A percentile compares a stretch with the other conserved stretches of the same genome.
Evolutionary conservation across 495 filamentous ascomycete genomes (phyloP).

Genomic region (Trichoderma erinaceum): DNA sequence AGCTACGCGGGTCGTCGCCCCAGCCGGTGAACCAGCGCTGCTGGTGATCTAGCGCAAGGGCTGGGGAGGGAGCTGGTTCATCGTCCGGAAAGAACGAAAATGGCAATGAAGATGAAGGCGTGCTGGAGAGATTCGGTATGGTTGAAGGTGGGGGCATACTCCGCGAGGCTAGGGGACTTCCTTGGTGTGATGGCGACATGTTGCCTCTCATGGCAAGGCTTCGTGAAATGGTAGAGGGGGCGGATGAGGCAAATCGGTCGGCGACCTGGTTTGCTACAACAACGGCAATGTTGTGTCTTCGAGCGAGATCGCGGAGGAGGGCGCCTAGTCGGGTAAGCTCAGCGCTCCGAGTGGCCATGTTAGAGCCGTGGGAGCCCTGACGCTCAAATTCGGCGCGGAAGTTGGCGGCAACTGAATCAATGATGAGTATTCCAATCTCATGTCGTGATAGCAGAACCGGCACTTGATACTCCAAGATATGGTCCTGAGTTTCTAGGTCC

Average conservation of each 20-base stretch:
- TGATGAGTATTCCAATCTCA: constrained; percentile 69
- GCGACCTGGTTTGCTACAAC: constrained; percentile 96
- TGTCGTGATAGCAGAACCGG: constrained; percentile 73
- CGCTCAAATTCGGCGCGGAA: constrained; percentile 83
- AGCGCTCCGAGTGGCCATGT: constrained; percentile 55
- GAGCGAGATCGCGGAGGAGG: constrained; percentile 66
- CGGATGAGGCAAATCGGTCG: constrained; percentile 58
- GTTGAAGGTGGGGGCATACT: constrained; percentile 20
- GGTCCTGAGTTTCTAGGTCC: constrained; percentile 91
- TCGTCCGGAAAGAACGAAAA: constrained; percentile 26
- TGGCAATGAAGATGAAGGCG: constrained; percentile 23
- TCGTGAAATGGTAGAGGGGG: constrained; percentile 17
- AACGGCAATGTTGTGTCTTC: constrained; percentile 65
- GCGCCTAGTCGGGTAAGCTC: constrained; percentile 74
- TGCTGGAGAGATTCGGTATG: constrained; percentile 16
- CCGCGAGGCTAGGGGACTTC: constrained; percentile 35
- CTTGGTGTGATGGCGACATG: constrained; percentile 22
- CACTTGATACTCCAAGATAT: constrained; percentile 86
- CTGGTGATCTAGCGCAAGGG: constrained; percentile 74
- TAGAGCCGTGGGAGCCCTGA: constrained; percentile 29
- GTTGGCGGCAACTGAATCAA: constrained; percentile 91
- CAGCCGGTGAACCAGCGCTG: constrained; percentile 92
- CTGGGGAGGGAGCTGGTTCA: constrained; percentile 35
- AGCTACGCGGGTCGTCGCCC: constrained; percentile 53
- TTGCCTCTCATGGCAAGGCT: neutral